Percentiles rank a stretch among this genome's conserved stretches.
These are phyloP conservation scores for Halteria grandinella DNA, from an alignment of 73 alveolate species.

Conservation along the genomic window DNA sequence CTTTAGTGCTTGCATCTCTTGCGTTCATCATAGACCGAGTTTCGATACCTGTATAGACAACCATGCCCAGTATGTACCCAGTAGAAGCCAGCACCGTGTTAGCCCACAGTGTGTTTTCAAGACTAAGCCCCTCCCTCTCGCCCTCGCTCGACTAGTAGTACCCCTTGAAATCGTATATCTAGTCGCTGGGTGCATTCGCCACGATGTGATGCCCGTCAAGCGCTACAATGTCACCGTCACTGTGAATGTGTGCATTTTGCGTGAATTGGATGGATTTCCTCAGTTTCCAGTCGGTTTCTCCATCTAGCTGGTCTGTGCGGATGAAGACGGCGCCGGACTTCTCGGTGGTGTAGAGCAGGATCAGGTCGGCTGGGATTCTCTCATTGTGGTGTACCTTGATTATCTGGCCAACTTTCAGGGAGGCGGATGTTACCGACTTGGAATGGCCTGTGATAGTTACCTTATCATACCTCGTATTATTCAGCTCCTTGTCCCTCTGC, in stretches of 20 bases:
- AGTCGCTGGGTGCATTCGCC: constrained; percentile 81
- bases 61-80: constrained; percentile 83
- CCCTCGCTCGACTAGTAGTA: constrained; percentile 65
- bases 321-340: constrained; percentile 82
- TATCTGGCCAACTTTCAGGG: constrained; percentile 85
- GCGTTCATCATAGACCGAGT: constrained; percentile 89
- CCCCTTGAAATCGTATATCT: constrained; percentile 82
- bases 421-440: constrained; percentile 40
- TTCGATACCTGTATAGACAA: constrained; percentile 89
- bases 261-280: constrained; percentile 48
- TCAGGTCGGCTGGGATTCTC: constrained; percentile 96
- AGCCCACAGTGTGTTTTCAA: constrained; percentile 96
- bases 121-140: constrained; percentile 84
- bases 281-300: constrained; percentile 98
- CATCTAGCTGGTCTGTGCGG: constrained; percentile 97
- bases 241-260: constrained; percentile 49
- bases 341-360: constrained; percentile 86
- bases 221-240: constrained; percentile 64
- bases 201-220: constrained; percentile 76
- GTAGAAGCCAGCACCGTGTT: constrained; percentile 90
- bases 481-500: constrained; percentile 85
- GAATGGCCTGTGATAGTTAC: constrained; percentile 43
- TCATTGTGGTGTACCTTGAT: constrained; percentile 81
- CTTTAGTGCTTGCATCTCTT: constrained; percentile 80
- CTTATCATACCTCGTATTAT: constrained; percentile 69